A percentile compares a stretch with the other conserved stretches of the same genome.
Evolutionary conservation across 495 filamentous ascomycete genomes (phyloP).

Genomic region (Parachaetomium inaequale): DNA sequence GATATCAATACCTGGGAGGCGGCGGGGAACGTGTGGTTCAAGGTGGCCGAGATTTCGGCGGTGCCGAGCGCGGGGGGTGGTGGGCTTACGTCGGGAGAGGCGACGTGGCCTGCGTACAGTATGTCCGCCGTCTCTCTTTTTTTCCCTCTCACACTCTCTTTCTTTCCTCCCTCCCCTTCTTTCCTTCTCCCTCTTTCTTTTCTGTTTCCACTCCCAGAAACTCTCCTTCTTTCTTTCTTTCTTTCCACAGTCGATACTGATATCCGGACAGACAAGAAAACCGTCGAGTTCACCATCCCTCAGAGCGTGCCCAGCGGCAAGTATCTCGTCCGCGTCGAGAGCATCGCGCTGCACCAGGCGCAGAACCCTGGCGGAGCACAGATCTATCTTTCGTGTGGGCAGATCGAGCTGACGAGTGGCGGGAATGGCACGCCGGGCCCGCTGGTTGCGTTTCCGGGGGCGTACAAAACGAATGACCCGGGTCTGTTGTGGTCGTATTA

Average conservation of each 20-base stretch:
- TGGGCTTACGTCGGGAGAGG: conserved; percentile 27
- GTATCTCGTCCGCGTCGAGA: conserved; percentile 41
- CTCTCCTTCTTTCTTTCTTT: too few species aligned
- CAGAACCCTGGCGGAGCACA: conserved; percentile 38
- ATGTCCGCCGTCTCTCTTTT: background rate
- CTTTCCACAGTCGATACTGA: background rate
- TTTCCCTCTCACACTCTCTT: background rate
- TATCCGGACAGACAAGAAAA: conserved; percentile 10
- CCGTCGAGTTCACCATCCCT: conserved; percentile 37
- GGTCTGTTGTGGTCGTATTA: conserved; percentile 30
- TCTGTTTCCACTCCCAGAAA: too few species aligned
- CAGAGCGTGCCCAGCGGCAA: conserved; percentile 39
- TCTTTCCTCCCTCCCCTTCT: too few species aligned
- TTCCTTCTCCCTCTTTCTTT: too few species aligned
- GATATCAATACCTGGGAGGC: conserved; percentile 47
- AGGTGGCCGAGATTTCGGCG: conserved; percentile 39
- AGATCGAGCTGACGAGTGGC: conserved; percentile 40
- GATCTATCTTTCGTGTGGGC: conserved; percentile 40
- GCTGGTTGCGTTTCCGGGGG: conserved; percentile 35
- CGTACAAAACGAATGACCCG: conserved; percentile 35
- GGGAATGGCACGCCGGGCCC: conserved; percentile 31
- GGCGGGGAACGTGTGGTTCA: conserved; percentile 49
- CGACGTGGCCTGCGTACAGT: conserved; percentile 43
- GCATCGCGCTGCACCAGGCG: conserved; percentile 40
- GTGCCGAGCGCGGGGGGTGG: conserved; percentile 25